Conservation (phyloP, 1,284 basidiomycete genomes). For the Pyrrhoderma lamaoense region DNA sequence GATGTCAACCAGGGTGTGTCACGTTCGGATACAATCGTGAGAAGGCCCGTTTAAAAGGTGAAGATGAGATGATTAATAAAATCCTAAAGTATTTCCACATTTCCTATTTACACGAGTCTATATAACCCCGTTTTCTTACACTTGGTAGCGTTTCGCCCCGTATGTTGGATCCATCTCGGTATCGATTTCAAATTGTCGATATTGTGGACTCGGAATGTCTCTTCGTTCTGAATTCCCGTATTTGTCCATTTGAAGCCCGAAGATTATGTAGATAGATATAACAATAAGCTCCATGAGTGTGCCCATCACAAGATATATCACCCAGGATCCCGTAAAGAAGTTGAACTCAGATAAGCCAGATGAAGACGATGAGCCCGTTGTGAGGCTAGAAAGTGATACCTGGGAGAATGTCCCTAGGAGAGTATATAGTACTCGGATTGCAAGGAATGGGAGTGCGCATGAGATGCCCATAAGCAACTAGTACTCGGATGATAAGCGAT, state of each 20-base stretch:
- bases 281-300: constrained; percentile 16
- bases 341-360: constrained; percentile 14
- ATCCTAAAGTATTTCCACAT: no score
- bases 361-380: neutral
- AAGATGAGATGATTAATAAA: no score
- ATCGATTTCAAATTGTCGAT: no score
- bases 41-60: no score
- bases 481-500: neutral
- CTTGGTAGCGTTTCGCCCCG: no score
- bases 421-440: constrained; percentile 45
- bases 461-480: constrained; percentile 48
- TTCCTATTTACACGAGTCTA: no score
- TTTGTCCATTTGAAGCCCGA: neutral
- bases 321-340: constrained; percentile 8
- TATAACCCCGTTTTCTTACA: no score
- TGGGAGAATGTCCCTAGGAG: constrained; percentile 40
- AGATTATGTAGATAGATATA: constrained; percentile 9
- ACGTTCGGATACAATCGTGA: no score
- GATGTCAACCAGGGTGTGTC: no score
- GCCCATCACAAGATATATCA: constrained; percentile 14
- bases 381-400: neutral
- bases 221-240: neutral
- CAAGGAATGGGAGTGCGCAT: constrained; percentile 49
- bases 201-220: no score
- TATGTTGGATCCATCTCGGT: no score